Base-by-base conservation (phyloP, 1,284 basidiomycete species). In the Tylopilus orsonianus region DNA sequence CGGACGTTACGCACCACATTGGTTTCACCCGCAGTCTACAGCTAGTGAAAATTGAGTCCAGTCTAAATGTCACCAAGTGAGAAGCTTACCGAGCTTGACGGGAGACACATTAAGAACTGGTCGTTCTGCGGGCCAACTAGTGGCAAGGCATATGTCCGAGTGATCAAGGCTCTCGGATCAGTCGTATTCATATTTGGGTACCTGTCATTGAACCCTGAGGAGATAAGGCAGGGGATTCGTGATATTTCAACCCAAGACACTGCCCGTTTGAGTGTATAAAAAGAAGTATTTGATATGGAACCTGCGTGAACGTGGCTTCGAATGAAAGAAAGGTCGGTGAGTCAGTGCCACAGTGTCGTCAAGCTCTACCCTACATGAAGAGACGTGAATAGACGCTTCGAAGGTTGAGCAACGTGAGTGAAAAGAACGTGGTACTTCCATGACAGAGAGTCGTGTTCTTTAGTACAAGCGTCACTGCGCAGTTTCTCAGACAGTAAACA, bases 391-490 rank as follows among this genome's bases (percentile, higher is more conserved):
- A 13, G 4, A 30, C 14, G 29, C 29, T 30, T 30, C 5, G 41
- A 41, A 23, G n/a, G 8, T 47, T 39, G 29, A 6, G 13, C 16
- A n/a, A 30, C 32, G 52, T 34, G 40, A 30, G 26, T 30, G 34
- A 39, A 48, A 30, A 33, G 43, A 41, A 30, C 44, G 33, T 48
- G 55, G 49, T 16, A 44, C 2, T 14, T 39, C 32, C 50, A 43
- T 48, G 39, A 48, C 27, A 38, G 24, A 42, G 35, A 22, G 29
- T 44, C 57, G 45, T 56, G 46, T 59, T 46, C 42, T 45, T 38
- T 16, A 30, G 30, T 19, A 48, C 41, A 49, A 40, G 40, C 29
- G 37, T 54, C 34, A 47, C 56, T 43, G 67, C 68, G 65, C 62
- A 68, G n/a, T 49, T 16, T 50, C 45, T 55, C 67, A 40, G 16